Conservation (phyloP, 352 stramenopile genomes). For the Stramenopiles sp. region DNA sequence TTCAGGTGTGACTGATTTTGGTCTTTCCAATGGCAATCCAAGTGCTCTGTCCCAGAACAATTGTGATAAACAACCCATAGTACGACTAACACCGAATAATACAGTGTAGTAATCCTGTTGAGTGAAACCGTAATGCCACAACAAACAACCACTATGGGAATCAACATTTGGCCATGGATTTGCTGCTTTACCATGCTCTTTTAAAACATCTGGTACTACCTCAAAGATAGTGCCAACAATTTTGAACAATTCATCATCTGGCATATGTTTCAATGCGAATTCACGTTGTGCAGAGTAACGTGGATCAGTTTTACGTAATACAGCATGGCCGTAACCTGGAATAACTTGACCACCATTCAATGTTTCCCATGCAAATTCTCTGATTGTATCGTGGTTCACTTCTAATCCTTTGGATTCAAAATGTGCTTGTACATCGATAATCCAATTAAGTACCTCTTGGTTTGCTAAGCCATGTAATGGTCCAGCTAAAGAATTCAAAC, state of each 20-base stretch:
- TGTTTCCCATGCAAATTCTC: conserved; percentile 94
- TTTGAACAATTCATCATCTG: conserved; percentile 93
- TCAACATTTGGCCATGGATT: conserved; percentile 99
- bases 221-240: conserved; percentile 96
- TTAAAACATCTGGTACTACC: conserved; percentile 93
- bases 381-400: conserved; percentile 95
- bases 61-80: conserved; percentile 91
- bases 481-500: conserved; percentile 88
- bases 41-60: conserved; percentile 94
- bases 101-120: conserved; percentile 99
- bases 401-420: conserved; percentile 84
- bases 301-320: conserved; percentile 94
- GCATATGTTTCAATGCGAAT: conserved; percentile 98
- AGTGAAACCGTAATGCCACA: conserved; percentile 96
- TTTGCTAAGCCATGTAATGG: conserved; percentile 95
- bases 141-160: conserved; percentile 88
- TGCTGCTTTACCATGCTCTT: conserved; percentile 96
- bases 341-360: conserved; percentile 97
- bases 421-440: conserved; percentile 77
- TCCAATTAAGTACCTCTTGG: conserved; percentile 88
- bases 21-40: conserved; percentile 85
- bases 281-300: conserved; percentile 95
- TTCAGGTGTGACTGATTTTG: conserved; percentile 94
- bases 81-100: conserved; percentile 92
- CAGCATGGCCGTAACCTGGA: conserved; percentile 89